Evolutionary conservation across 2,329 filamentous ascomycete species (phyloP).

Genomic region (Piedraia hortae): DNA sequence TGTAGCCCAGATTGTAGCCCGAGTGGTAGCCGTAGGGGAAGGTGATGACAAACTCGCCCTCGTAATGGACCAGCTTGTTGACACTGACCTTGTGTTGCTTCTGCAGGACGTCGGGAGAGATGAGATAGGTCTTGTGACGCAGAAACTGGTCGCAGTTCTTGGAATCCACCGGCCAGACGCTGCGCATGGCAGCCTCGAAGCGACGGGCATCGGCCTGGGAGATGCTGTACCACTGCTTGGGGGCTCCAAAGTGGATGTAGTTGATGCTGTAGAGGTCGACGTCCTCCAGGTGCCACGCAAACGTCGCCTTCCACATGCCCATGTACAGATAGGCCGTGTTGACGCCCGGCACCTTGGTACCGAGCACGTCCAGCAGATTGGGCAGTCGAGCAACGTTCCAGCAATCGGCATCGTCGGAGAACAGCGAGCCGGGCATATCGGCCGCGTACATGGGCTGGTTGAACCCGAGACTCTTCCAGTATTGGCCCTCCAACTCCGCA

Average conservation of each 20-base stretch:
- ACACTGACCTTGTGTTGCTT: conserved; percentile 85
- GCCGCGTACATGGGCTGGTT: conserved; percentile 86
- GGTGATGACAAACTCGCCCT: conserved; percentile 93
- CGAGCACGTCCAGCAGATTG: conserved; percentile 77
- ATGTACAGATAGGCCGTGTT: conserved; percentile 95
- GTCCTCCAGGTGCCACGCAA: conserved; percentile 96
- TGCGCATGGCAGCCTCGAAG: conserved; percentile 88
- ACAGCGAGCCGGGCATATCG: conserved; percentile 85
- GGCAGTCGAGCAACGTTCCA: conserved; percentile 94
- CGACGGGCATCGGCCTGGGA: conserved; percentile 79
- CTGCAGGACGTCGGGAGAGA: conserved; percentile 67
- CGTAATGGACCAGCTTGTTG: conserved; percentile 83
- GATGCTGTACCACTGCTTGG: conserved; percentile 99
- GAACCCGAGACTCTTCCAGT: conserved; percentile 94
- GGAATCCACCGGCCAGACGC: conserved; percentile 74
- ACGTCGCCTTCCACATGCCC: conserved; percentile 99
- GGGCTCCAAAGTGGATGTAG: conserved; percentile 93
- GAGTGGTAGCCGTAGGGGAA: conserved; percentile 98
- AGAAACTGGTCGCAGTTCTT: conserved; percentile 93
- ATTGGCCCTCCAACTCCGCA: conserved; percentile 75
- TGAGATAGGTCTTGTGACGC: conserved; percentile 89
- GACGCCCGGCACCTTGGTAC: conserved; percentile 86
- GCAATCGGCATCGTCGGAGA: conserved; percentile 52
- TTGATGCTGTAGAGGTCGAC: conserved; percentile 99
- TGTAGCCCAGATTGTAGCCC: conserved; percentile 92